phyloP scores from a whole-genome alignment of 2,329 filamentous ascomycete genomes.

The Metarhizium robertsii region DNA sequence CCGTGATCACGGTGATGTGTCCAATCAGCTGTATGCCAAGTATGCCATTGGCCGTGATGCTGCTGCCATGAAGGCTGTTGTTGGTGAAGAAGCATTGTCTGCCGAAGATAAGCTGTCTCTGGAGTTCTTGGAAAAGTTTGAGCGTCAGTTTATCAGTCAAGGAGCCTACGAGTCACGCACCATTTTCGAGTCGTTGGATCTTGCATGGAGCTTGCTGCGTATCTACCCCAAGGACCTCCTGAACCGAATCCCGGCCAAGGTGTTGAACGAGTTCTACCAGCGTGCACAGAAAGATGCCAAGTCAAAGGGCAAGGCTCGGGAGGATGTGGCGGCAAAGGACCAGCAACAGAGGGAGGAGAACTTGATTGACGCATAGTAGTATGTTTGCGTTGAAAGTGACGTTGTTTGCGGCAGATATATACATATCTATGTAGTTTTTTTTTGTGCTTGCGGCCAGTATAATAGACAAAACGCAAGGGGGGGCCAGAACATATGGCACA shows the following conservation, averaged over 20 bases:
- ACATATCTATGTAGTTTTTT: not conserved
- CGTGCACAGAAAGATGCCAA: slow-evolving; percentile 55
- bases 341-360: slow-evolving; percentile 43
- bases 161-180: slow-evolving; percentile 84
- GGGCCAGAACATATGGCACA: not conserved
- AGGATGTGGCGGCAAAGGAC: slow-evolving; percentile 28
- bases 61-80: slow-evolving; percentile 97
- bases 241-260: slow-evolving; percentile 83
- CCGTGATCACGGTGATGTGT: slow-evolving; percentile 95
- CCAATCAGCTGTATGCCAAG: slow-evolving; percentile 98
- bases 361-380: slow-evolving; percentile 45
- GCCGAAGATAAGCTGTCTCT: slow-evolving; percentile 95
- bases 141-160: slow-evolving; percentile 88
- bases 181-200: slow-evolving; percentile 89
- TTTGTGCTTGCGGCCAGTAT: not conserved
- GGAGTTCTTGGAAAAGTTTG: slow-evolving; percentile 98
- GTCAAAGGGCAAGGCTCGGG: slow-evolving; percentile 49
- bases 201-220: slow-evolving; percentile 90
- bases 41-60: slow-evolving; percentile 98
- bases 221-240: slow-evolving; percentile 98
- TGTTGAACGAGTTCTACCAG: slow-evolving; percentile 76
- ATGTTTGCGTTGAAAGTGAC: not conserved
- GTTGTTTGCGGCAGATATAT: not conserved
- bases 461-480: slow-evolving; percentile 1
- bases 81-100: slow-evolving; percentile 93